phyloP scores from a whole-genome alignment of 495 filamentous ascomycete genomes.

The Lepraria neglecta region DNA sequence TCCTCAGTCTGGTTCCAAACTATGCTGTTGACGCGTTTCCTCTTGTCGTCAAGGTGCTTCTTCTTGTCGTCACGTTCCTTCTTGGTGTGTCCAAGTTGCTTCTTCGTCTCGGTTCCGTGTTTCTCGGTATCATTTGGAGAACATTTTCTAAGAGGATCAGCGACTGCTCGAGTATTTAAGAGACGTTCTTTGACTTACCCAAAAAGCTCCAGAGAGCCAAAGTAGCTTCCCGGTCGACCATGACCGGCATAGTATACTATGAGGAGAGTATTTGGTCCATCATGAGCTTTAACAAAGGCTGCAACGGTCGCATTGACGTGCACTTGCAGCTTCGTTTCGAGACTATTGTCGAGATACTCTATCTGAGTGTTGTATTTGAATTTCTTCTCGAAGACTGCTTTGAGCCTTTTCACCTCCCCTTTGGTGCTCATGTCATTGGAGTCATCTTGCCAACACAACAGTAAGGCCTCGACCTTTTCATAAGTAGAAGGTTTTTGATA shows the following conservation, averaged over 20 bases:
- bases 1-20: conserved; percentile 27
- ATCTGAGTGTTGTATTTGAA: conserved; percentile 20
- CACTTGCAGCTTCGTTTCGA: conserved; percentile 12
- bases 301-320: conserved; percentile 23
- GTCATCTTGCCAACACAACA: conserved; percentile 19
- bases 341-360: conserved; percentile 12
- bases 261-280: conserved; percentile 27
- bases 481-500: conserved; percentile 16
- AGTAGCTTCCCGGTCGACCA: conserved; percentile 21
- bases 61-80: no score
- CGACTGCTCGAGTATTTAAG: no score
- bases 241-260: conserved; percentile 37
- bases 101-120: no score
- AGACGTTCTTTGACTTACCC: no score
- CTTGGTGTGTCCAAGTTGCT: no score
- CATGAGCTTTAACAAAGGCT: conserved; percentile 19
- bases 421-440: conserved; percentile 12
- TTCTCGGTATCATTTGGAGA: no score
- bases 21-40: conserved; percentile 1
- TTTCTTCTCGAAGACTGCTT: neutral
- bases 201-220: conserved; percentile 19
- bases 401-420: conserved; percentile 18
- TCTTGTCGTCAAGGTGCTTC: no score
- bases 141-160: no score
- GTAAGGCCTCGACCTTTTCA: conserved; percentile 22